Base-by-base conservation (phyloP, 2,329 filamentous ascomycete genomes). In the Paecilomyces niveus region DNA sequence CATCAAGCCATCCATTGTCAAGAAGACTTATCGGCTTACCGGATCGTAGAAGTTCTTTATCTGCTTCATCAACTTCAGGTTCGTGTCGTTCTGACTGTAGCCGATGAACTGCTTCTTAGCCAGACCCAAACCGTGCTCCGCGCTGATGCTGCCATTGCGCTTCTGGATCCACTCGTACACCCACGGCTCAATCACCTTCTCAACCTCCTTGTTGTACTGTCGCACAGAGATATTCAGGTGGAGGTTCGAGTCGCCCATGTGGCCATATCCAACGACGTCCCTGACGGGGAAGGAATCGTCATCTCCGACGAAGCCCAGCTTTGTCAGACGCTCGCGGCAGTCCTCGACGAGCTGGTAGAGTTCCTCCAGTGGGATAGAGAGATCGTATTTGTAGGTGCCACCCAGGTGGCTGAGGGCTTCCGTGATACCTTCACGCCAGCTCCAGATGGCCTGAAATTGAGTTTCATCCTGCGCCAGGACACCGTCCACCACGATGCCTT, bases 361-460 rank as follows among this genome's bases (percentile, higher is more conserved):
- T 65, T 96, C 88, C 11, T 84, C 76, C 29, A 99, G 82, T 1
- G 94, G 94, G 64, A 99, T 96, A 6, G 94, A 97, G 32, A 99
- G 82, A 70, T 99, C 94, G 74, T 99, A 99, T 78, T 99, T 99
- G 83, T 99, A 99, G 8, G 94, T 92, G 52, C 92, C 94, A 59
- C 94, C 95, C 76, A 89, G 91, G 73, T 97, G 92, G 62, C 90
- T 90, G 26, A 95, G 80, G 53, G 88, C 87, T 78, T 99, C 94
- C 0, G 92, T 88, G 65, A 99, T 90, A 65, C 92, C 91, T 79
- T 99, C 94, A 63, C 94, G 86, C 86, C 92, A 97, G 59, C 85
- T 82, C 94, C 94, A 99, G 55, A 99, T 82, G 3, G 88, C 82
- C 69, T 85, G 85, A 64, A 89, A 83, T 75, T 99, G 95, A 1